Base-by-base conservation (phyloP, 495 filamentous ascomycete species). In the Talaromyces ruber region DNA sequence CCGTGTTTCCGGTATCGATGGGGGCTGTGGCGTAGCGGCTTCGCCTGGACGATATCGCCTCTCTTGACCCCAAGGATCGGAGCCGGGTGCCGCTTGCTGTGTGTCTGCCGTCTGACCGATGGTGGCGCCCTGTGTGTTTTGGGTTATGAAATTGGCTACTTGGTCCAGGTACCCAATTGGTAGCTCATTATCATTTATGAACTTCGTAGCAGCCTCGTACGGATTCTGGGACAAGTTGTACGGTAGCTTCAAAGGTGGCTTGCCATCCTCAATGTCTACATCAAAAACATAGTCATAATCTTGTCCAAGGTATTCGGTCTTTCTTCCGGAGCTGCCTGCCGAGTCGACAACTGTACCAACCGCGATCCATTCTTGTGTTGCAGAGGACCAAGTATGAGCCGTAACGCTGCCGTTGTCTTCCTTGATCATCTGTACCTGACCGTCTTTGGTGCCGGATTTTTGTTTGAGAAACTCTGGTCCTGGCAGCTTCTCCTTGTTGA, bases 211-310 rank as follows among this genome's bases (percentile, higher is more conserved):
- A 9, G 90, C 88, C 62, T 96, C 88, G 70, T 95, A 98, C 2
- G 92, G 92, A 70, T 97, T 97, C 70, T 97, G 88, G 5, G 88
- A 89, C 43, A 89, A 79, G 70, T 99, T 97, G 70, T 90, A 98
- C 1, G 95, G 93, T 30, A 99, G 80, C 68, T 98, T 98, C 32
- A 98, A 81, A 3, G 94, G 85, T 29, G 95, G 95, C 65, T 93
- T 91, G 39, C 94, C 95, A 64, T 98, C 95, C 69, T 97, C 89
- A 62, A 98, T 93, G 67, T 97, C 95, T 26, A 99, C 94, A 69
- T 98, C 93, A 65, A 98, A 99, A 55, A 99, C 95, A 71, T 90
- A 97, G 67, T 99, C 95, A 70, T 95, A 99, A 60, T 96, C 90
- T 70, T 93, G 85, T 24, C 95, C 95, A 2, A 87, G 72, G 68